Evolutionary conservation across 2,329 filamentous ascomycete species (phyloP), one percentile per base, ranked within the genome.

Genomic region (Pestalotiopsis sp.): DNA sequence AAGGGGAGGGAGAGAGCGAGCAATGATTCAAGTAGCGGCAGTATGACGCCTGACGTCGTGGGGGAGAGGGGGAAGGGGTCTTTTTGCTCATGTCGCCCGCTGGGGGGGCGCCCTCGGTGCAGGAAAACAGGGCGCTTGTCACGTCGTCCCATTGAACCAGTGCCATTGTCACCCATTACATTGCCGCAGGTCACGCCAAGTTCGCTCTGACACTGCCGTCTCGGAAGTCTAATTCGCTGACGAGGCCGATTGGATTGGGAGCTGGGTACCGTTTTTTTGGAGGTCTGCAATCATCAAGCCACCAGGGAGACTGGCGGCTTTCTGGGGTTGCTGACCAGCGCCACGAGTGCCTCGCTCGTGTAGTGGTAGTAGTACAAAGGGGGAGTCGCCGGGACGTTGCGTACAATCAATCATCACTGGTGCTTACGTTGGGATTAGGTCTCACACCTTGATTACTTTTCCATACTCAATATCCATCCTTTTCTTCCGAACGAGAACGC

Each of bases 21-120:
- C 14, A 45, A 23, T 64, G 61, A 64, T 64, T 64, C 61, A 64
- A 64, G 61, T 52, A 64, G 61, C 61, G 39, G 36, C 61, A 64
- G 61, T 38, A 17, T 52, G 45, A 52, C 45, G 61, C 61, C 25
- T 64, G 61, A 64, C 36, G 39, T 64, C 61, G 25, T 64, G 61
- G 61, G 61, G 61, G 61, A 49, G 61, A 63, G 38, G 61, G 27
- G 14, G 27, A 20, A 12, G 27, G 27, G 36, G 31, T 45, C 41
- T 45, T 45, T 45, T 45, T 45, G 12, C 17, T 45, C 41, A 14
- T 45, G 12, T 17, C 17, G 12, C 17, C 13, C 11, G 7, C 14
- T 17, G n/a, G 6, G 45, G 7, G 45, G 45, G 17, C 14, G 17
- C 45, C 45, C 17, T 52, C 17, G 17, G 45, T n/a, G 17, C 17